Evolutionary conservation across 1,284 basidiomycete genomes (phyloP).

Genomic region (Apiotrichum akiyoshidainum): DNA sequence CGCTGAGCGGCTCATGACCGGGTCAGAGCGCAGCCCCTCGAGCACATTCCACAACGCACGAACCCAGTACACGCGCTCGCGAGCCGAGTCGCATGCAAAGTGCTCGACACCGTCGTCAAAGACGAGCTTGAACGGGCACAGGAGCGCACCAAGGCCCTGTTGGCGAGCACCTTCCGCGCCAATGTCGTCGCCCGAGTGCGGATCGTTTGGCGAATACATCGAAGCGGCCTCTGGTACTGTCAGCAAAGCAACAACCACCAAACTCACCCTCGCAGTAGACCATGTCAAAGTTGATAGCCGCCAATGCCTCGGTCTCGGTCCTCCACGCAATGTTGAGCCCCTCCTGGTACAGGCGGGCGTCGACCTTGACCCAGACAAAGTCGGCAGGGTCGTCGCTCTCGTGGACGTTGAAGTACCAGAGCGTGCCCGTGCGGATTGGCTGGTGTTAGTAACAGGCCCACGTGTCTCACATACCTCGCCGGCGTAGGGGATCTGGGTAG

Average conservation of each 20-base stretch:
- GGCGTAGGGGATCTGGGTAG: conserved; percentile 11
- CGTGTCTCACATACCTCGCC: conserved; percentile 56
- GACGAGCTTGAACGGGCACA: conserved; percentile 81
- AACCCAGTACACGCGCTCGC: conserved; percentile 81
- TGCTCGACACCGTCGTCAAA: conserved; percentile 83
- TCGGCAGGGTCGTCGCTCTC: conserved; percentile 58
- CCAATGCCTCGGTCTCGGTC: conserved; percentile 68
- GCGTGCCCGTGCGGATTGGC: conserved; percentile 73
- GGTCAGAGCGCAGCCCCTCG: conserved; percentile 27
- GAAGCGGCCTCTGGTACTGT: conserved; percentile 65
- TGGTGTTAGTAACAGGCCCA: conserved; percentile 41
- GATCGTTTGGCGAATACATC: conserved; percentile 71
- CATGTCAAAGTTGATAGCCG: conserved; percentile 75
- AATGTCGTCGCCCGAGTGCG: conserved; percentile 72
- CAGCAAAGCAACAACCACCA: not conserved
- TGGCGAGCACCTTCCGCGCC: conserved; percentile 71
- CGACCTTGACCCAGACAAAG: conserved; percentile 77
- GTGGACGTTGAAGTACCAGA: conserved; percentile 89
- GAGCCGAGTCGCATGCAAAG: conserved; percentile 73
- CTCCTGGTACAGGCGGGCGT: conserved; percentile 74
- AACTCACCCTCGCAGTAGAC: conserved; percentile 61
- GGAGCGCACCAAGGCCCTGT: conserved; percentile 63
- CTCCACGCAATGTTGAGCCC: conserved; percentile 79
- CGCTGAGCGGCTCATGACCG: conserved; percentile 6
- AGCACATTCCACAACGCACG: conserved; percentile 71